Percentiles rank a stretch among this genome's conserved stretches.
phyloP scores from a whole-genome alignment of 495 filamentous ascomycete species.

The Annulohypoxylon bovei region DNA sequence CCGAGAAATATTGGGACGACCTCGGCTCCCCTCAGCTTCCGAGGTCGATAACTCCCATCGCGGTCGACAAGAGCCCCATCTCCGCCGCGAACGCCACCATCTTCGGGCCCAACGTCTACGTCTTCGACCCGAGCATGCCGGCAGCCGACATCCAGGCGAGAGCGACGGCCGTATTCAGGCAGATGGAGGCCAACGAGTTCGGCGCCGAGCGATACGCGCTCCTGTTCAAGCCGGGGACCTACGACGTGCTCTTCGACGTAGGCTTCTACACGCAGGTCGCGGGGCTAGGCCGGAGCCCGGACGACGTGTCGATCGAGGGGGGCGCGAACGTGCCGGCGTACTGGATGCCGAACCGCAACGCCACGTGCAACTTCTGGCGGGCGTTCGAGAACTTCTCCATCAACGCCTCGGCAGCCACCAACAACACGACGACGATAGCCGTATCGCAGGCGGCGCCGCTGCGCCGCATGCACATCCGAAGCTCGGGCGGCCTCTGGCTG shows the following conservation, averaged over 20 bases:
- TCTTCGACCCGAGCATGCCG: conserved; percentile 44
- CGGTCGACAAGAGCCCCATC: conserved; percentile 11
- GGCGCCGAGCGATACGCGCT: conserved; percentile 44
- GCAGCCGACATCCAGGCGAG: conserved; percentile 38
- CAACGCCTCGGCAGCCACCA: conserved; percentile 45
- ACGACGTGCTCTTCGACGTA: conserved; percentile 46
- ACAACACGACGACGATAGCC: conserved; percentile 48
- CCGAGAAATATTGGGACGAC: conserved; percentile 23
- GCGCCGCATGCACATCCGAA: conserved; percentile 43
- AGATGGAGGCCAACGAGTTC: conserved; percentile 50
- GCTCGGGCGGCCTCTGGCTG: conserved; percentile 44
- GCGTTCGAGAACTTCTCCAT: conserved; percentile 48
- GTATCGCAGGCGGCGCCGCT: conserved; percentile 47
- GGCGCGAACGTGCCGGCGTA: conserved; percentile 47
- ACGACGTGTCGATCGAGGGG: conserved; percentile 45
- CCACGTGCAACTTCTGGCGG: conserved; percentile 49
- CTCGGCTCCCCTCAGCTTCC: background rate
- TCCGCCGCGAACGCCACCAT: conserved; percentile 36
- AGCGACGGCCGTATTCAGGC: conserved; percentile 40
- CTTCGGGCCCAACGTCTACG: conserved; percentile 44
- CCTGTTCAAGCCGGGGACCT: conserved; percentile 44
- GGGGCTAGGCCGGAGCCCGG: conserved; percentile 41
- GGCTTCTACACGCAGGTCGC: conserved; percentile 49
- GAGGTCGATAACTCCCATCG: conserved; percentile 1
- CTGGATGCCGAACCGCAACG: conserved; percentile 49